Conservation (phyloP, 2,329 filamentous ascomycete genomes). For the Scedosporium boydii region DNA sequence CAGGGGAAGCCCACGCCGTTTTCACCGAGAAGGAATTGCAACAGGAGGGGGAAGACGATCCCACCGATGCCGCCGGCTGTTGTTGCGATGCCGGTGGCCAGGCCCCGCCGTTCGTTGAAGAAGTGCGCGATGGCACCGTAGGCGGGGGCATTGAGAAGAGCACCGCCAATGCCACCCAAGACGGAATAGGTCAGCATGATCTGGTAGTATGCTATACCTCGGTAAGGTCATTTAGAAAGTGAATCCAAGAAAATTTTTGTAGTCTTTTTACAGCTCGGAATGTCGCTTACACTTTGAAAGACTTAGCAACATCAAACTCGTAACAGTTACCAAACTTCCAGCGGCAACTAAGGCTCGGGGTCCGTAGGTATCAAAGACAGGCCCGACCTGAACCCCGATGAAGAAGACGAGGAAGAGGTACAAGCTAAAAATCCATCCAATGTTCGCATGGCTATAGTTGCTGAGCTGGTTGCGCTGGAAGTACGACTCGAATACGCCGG, state of each 20-base stretch:
- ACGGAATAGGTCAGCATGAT: constrained; percentile 72
- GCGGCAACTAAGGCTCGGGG: constrained; percentile 55
- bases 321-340: constrained; percentile 53
- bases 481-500: constrained; percentile 73
- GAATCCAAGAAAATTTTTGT: too few relatives aligned
- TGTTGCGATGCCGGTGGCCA: constrained; percentile 67
- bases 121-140: constrained; percentile 69
- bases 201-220: constrained; percentile 55
- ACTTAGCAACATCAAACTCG: constrained; percentile 57
- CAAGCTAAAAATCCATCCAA: constrained; percentile 82
- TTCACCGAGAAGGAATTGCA: constrained; percentile 33
- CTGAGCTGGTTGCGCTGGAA: constrained; percentile 62
- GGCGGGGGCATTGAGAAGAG: constrained; percentile 68
- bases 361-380: constrained; percentile 69
- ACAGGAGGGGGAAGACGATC: constrained; percentile 48
- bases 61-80: constrained; percentile 61
- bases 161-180: constrained; percentile 57
- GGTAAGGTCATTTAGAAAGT: too few relatives aligned
- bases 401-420: constrained; percentile 78
- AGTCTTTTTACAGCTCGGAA: too few relatives aligned
- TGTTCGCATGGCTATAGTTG: constrained; percentile 54
- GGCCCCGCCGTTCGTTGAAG: constrained; percentile 61
- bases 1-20: constrained; percentile 38
- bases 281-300: constrained; percentile 44
- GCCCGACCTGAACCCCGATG: constrained; percentile 71